Percentiles rank a stretch among this genome's conserved stretches.
Conservation (phyloP, 805 yeast genomes). For the Lipomyces sp. region DNA sequence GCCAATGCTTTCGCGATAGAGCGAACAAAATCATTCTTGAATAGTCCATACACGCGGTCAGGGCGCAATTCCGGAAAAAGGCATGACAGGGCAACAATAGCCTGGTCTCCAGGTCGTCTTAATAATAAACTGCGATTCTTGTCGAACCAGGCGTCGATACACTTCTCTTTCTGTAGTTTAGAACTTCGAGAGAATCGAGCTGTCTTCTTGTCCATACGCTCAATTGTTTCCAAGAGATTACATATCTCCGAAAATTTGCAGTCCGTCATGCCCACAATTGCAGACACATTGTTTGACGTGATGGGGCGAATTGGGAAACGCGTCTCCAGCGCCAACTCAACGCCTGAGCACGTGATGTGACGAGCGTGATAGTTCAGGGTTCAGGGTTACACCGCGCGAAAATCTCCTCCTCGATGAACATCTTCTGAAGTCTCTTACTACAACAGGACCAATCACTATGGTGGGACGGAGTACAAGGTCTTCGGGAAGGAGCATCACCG, state of each 20-base stretch:
- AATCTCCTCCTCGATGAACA: too few species aligned
- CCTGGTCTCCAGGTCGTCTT: background rate
- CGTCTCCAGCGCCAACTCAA: too few species aligned
- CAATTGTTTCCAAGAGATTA: conserved; percentile 9
- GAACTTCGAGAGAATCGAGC: background rate
- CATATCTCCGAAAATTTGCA: conserved; percentile 9
- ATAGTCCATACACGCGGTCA: conserved; percentile 17
- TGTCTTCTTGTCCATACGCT: conserved; percentile 1
- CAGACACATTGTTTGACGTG: background rate
- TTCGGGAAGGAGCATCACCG: too few species aligned
- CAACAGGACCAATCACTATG: too few species aligned
- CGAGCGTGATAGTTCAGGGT: too few species aligned
- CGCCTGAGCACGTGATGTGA: too few species aligned
- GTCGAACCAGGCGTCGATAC: conserved; percentile 7
- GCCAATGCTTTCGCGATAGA: conserved; percentile 4
- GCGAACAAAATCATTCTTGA: background rate
- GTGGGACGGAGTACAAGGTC: too few species aligned
- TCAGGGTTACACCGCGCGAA: too few species aligned
- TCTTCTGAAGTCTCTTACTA: too few species aligned
- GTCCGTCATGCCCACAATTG: background rate
- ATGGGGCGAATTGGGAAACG: too few species aligned
- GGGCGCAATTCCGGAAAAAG: conserved; percentile 24
- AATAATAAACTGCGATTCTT: conserved; percentile 5
- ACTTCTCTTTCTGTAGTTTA: background rate
- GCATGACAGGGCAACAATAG: conserved; percentile 17